A percentile compares a stretch with the other conserved stretches of the same genome.
Evolutionary conservation across 352 stramenopile genomes (phyloP).

Genomic region (Phytophthora kernoviae): DNA sequence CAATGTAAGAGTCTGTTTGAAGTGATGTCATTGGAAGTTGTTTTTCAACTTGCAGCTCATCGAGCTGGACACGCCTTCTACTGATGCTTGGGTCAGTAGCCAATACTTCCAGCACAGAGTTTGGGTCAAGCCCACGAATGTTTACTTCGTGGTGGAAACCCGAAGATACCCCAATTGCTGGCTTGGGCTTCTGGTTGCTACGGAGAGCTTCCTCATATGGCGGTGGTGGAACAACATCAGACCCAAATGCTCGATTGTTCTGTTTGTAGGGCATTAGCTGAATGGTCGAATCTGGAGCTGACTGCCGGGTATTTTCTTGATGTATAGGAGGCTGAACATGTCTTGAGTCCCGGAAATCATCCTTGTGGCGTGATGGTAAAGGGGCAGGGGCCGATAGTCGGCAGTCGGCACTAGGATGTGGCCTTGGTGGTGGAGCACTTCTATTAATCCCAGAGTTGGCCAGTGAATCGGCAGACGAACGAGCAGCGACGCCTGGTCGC

Average conservation of each 20-base stretch:
- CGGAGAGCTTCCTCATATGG: conserved; percentile 16
- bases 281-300: background rate
- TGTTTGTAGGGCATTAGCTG: conserved; percentile 2
- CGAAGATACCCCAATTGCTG: background rate
- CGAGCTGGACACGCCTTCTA: conserved; percentile 15
- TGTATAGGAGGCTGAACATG: background rate
- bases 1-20: conserved; percentile 27
- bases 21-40: conserved; percentile 34
- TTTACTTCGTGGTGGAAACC: background rate
- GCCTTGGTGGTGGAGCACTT: background rate
- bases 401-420: background rate
- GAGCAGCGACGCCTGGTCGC: conserved; percentile 7
- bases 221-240: conserved; percentile 8
- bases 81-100: conserved; percentile 13
- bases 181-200: background rate
- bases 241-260: background rate
- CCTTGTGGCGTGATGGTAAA: background rate
- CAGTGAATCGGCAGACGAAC: conserved; percentile 11
- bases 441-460: conserved; percentile 6
- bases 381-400: background rate
- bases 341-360: background rate
- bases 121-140: conserved; percentile 13
- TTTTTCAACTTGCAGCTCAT: conserved; percentile 18
- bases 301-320: conserved; percentile 4
- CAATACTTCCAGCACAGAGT: conserved; percentile 19